Evolutionary conservation across 2,329 filamentous ascomycete genomes (phyloP).

Genomic region (Fusarium fujikuroi): DNA sequence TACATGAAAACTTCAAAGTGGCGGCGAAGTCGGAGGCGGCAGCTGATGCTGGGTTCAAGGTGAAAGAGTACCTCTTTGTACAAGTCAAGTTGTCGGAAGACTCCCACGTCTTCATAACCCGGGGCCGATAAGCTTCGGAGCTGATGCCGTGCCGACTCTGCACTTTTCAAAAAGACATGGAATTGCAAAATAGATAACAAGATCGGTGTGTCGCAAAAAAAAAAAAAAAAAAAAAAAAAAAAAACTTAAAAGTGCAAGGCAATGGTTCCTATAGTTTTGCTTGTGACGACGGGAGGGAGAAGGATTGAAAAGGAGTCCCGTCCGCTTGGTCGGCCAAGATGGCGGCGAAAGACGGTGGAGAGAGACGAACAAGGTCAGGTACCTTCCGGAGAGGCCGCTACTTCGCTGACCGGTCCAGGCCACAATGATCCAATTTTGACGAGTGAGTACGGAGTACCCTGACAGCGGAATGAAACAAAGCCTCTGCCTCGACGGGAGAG

Average conservation of each 20-base stretch:
- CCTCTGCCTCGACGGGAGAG: conserved; percentile 20
- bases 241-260: conserved; percentile 5
- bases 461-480: conserved; percentile 31
- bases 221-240: neutral
- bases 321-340: conserved; percentile 23
- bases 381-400: conserved; percentile 38
- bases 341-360: conserved; percentile 37
- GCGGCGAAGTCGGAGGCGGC: conserved; percentile 27
- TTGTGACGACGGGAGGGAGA: conserved; percentile 28
- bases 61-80: conserved; percentile 15
- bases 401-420: conserved; percentile 36
- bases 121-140: conserved; percentile 27
- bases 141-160: conserved; percentile 13
- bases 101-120: conserved; percentile 15
- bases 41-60: conserved; percentile 7
- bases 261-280: conserved; percentile 5
- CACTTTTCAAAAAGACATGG: conserved; percentile 1
- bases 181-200: conserved; percentile 7
- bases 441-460: conserved; percentile 31
- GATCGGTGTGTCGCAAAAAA: neutral
- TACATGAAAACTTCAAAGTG: conserved; percentile 36
- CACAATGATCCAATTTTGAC: conserved; percentile 35
- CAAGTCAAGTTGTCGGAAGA: conserved; percentile 5
- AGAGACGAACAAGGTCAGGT: conserved; percentile 21
- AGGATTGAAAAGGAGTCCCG: conserved; percentile 31